Evolutionary conservation across 768 basidiomycete species (phyloP).

Genomic region (Termitomyces bulborhizus): DNA sequence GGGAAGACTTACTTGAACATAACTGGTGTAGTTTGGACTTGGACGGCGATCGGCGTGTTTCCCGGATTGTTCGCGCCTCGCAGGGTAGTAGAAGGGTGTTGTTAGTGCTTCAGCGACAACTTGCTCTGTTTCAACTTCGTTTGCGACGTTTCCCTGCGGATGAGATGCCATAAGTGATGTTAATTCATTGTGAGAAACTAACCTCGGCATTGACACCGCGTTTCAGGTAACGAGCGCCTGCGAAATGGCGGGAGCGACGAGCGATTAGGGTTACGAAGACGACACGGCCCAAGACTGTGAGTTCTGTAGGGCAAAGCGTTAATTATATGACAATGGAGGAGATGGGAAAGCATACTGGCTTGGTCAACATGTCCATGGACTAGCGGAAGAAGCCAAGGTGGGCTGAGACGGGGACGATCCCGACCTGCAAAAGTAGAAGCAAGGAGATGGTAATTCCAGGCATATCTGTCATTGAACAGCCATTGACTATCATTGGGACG

Average conservation of each 20-base stretch:
- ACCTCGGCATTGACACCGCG: slow-evolving; percentile 94
- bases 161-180: not conserved
- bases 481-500: slow-evolving; percentile 41
- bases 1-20: slow-evolving; percentile 63
- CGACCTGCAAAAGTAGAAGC: slow-evolving; percentile 53
- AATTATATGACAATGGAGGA: not conserved
- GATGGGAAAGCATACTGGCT: slow-evolving; percentile 65
- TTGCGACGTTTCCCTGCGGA: slow-evolving; percentile 91
- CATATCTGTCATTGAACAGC: slow-evolving; percentile 82
- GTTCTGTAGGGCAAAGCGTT: slow-evolving; percentile 42
- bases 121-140: slow-evolving; percentile 98
- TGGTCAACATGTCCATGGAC: slow-evolving; percentile 98
- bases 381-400: slow-evolving; percentile 85
- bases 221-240: slow-evolving; percentile 91
- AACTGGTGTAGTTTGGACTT: slow-evolving; percentile 88
- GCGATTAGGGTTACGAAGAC: slow-evolving; percentile 95
- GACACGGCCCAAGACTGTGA: slow-evolving; percentile 84
- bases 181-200: not conserved
- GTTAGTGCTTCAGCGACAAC: slow-evolving; percentile 89
- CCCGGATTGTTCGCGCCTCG: slow-evolving; percentile 25
- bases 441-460: slow-evolving; percentile 93
- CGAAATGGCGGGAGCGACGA: slow-evolving; percentile 88
- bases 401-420: slow-evolving; percentile 35
- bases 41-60: slow-evolving; percentile 42
- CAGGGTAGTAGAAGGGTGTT: slow-evolving; percentile 82